Percentiles rank a stretch among this genome's conserved stretches.
phyloP scores from a whole-genome alignment of 257 asterid species.

The Salvia hispanica region DNA sequence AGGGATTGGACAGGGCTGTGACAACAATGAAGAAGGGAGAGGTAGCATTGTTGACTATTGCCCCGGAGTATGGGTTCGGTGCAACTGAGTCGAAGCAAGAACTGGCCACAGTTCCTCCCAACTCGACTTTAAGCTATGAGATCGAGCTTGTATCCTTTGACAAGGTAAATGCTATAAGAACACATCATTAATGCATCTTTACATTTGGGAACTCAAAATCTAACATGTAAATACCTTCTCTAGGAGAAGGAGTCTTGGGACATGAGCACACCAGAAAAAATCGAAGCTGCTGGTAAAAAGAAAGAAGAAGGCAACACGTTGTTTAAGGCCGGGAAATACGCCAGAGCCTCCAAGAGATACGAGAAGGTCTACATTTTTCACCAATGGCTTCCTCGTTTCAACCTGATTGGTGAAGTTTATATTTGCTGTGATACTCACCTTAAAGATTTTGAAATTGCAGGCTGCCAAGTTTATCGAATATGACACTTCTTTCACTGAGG shows the following conservation, averaged over 20 bases:
- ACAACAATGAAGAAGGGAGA: slow-evolving; percentile 68
- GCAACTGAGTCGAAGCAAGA: slow-evolving; percentile 55
- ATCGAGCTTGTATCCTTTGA: slow-evolving; percentile 64
- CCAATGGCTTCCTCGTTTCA: not conserved
- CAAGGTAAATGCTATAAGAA: slow-evolving; percentile 35
- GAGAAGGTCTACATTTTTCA: slow-evolving; percentile 48
- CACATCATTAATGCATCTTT: not conserved
- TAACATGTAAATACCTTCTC: not conserved
- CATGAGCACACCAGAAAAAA: slow-evolving; percentile 58
- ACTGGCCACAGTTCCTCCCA: slow-evolving; percentile 61
- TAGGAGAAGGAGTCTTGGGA: slow-evolving; percentile 85
- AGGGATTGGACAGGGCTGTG: slow-evolving; percentile 67
- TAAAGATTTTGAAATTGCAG: slow-evolving; percentile 38
- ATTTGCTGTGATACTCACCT: not conserved
- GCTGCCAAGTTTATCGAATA: slow-evolving; percentile 73
- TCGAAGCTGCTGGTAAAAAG: slow-evolving; percentile 69
- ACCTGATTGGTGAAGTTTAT: not conserved
- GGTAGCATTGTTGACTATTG: slow-evolving; percentile 48
- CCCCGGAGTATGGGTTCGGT: slow-evolving; percentile 74
- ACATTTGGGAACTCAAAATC: not conserved
- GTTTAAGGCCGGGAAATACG: slow-evolving; percentile 63
- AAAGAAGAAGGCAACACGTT: slow-evolving; percentile 73
- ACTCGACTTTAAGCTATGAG: slow-evolving; percentile 62
- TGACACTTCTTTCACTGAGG: slow-evolving; percentile 57
- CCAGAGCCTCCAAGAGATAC: slow-evolving; percentile 64